phyloP scores from a whole-genome alignment of 331 rosid species.

The Pyrus hybrid region DNA sequence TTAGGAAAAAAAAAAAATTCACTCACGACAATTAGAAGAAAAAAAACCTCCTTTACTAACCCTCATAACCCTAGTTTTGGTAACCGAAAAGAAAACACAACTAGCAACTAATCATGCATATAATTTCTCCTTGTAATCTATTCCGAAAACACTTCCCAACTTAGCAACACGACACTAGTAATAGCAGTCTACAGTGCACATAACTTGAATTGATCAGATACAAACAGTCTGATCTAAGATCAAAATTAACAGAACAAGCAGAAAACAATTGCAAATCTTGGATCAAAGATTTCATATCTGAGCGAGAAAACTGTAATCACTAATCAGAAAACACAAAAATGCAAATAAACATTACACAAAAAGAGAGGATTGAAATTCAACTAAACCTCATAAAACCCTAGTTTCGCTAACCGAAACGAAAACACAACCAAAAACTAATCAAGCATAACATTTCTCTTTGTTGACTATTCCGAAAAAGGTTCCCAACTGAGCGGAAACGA shows the following conservation, averaged over 20 bases:
- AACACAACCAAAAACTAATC: not conserved
- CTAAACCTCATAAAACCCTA: not conserved
- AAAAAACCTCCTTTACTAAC: not conserved
- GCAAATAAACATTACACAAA: not conserved
- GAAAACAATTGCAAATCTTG: not conserved
- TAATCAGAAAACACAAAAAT: not conserved
- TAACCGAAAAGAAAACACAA: not conserved
- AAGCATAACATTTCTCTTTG: not conserved
- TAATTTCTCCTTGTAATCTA: not conserved
- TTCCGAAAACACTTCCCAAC: not conserved
- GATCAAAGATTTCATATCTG: conserved; percentile 19
- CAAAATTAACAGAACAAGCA: not conserved
- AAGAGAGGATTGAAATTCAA: not conserved
- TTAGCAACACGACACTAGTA: not conserved
- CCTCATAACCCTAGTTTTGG: not conserved
- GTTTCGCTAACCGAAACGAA: not conserved
- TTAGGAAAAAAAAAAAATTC: not conserved
- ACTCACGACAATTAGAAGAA: not conserved
- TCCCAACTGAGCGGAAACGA: not conserved
- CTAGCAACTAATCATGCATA: not conserved
- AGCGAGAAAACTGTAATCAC: not conserved
- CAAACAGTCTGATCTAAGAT: not conserved
- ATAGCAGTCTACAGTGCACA: not conserved
- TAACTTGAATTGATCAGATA: not conserved
- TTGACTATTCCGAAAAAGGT: not conserved